Evolutionary conservation across 768 basidiomycete species (phyloP).

Genomic region (Russula ochroleuca): DNA sequence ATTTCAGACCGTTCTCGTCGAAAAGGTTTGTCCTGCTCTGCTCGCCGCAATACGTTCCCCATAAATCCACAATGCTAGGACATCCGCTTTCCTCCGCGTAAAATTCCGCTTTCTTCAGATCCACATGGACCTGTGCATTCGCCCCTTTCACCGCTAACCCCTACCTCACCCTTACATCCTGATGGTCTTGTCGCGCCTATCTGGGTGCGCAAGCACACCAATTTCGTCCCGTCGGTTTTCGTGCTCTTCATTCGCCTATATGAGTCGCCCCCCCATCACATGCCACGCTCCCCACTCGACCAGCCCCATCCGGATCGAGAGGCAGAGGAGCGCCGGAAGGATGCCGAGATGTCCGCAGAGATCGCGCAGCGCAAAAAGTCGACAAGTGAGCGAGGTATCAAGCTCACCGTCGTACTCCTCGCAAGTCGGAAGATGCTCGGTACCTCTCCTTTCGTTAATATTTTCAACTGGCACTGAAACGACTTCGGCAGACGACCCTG

Average conservation of each 20-base stretch:
- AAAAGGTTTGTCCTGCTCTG: constrained; percentile 47
- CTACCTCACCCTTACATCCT: constrained; percentile 84
- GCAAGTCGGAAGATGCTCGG: constrained; percentile 86
- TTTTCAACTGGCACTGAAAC: constrained; percentile 6
- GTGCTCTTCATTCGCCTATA: constrained; percentile 84
- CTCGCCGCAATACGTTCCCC: neutral
- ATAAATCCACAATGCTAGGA: constrained; percentile 37
- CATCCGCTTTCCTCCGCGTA: constrained; percentile 83
- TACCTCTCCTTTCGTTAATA: constrained; percentile 36
- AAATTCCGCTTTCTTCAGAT: constrained; percentile 52
- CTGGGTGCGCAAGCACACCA: constrained; percentile 95
- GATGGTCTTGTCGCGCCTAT: constrained; percentile 97
- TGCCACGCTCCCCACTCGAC: constrained; percentile 52
- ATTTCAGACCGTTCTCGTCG: constrained; percentile 83
- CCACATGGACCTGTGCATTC: constrained; percentile 62
- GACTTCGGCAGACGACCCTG: constrained; percentile 63
- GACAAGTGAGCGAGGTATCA: constrained; percentile 82
- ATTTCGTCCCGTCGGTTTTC: constrained; percentile 88
- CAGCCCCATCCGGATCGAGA: constrained; percentile 48
- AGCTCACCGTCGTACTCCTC: constrained; percentile 90
- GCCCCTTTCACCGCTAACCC: constrained; percentile 88
- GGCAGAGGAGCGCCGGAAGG: constrained; percentile 65
- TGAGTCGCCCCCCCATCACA: constrained; percentile 49
- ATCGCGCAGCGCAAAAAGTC: constrained; percentile 75
- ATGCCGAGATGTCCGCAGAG: constrained; percentile 74